Evolutionary conservation across 225 moss, liverwort and hornwort genomes (phyloP).

Genomic region (Polytrichum commune): DNA sequence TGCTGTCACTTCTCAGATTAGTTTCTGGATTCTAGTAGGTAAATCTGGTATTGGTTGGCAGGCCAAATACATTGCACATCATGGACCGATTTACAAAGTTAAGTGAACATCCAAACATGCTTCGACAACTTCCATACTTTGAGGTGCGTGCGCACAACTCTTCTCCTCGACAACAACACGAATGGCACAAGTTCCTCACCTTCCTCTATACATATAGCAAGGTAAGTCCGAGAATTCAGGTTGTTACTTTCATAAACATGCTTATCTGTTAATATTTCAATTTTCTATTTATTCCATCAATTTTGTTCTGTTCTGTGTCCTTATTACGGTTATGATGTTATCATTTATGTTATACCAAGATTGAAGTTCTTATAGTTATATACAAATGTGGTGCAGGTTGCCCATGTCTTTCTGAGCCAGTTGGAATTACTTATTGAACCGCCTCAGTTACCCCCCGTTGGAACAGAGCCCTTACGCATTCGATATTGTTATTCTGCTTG

Average conservation of each 20-base stretch:
- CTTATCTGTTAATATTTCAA: no score
- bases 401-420: slow-evolving; percentile 18
- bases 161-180: slow-evolving; percentile 4
- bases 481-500: slow-evolving; percentile 21
- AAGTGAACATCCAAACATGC: background rate
- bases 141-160: slow-evolving; percentile 18
- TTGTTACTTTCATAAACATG: no score
- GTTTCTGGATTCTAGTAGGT: background rate
- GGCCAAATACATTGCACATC: slow-evolving; percentile 6
- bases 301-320: background rate
- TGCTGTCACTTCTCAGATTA: background rate
- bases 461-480: slow-evolving; percentile 23
- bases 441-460: slow-evolving; percentile 24
- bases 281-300: background rate
- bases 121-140: slow-evolving; percentile 24
- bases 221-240: slow-evolving; percentile 9
- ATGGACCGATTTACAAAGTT: background rate
- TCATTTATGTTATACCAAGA: no score
- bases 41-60: background rate
- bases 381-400: slow-evolving; percentile 28
- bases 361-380: no score
- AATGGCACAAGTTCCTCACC: slow-evolving; percentile 37
- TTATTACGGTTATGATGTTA: background rate
- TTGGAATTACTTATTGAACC: slow-evolving; percentile 43
- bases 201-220: slow-evolving; percentile 25